Percentiles rank a stretch among this genome's conserved stretches.
Conservation (phyloP, 2,329 filamentous ascomycete genomes). For the Monilinia fructicola region DNA sequence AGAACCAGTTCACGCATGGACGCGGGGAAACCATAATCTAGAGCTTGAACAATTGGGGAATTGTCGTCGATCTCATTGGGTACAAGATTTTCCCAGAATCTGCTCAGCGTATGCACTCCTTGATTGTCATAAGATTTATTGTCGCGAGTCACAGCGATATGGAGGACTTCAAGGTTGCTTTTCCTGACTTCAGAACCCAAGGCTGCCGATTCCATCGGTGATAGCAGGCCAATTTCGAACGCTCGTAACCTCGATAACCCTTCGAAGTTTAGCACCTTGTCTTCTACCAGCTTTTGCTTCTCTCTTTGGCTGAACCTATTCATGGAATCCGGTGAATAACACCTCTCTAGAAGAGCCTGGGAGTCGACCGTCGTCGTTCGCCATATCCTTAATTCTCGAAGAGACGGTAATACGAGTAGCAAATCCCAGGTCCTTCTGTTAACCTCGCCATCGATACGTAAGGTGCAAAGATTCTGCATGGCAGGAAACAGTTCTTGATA, state of each 20-base stretch:
- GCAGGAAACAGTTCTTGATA: constrained; percentile 9
- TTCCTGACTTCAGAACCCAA: constrained; percentile 17
- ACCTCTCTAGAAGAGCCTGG: constrained; percentile 16
- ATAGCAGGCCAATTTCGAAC: constrained; percentile 23
- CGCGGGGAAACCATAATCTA: constrained; percentile 20
- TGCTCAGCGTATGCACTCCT: constrained; percentile 18
- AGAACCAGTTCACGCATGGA: constrained; percentile 21
- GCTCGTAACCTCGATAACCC: constrained; percentile 19
- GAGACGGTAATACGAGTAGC: constrained; percentile 14
- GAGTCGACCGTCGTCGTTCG: constrained; percentile 21
- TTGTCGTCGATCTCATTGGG: constrained; percentile 19
- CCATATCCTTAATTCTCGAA: constrained; percentile 24
- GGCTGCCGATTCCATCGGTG: constrained; percentile 23
- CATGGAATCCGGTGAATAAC: background rate
- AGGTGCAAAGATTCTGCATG: constrained; percentile 12
- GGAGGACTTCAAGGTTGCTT: constrained; percentile 21
- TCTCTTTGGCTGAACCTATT: background rate
- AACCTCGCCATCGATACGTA: constrained; percentile 23
- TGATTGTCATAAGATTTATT: constrained; percentile 20
- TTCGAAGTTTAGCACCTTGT: constrained; percentile 19
- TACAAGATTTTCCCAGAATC: constrained; percentile 19
- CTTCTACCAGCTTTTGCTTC: constrained; percentile 10
- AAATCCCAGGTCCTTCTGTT: constrained; percentile 19
- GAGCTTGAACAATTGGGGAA: constrained; percentile 15
- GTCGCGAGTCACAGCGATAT: constrained; percentile 23